These are phyloP conservation scores for Candida tetrigidarum DNA, from an alignment of 1,139 yeast genomes.

Conservation along the genomic window DNA sequence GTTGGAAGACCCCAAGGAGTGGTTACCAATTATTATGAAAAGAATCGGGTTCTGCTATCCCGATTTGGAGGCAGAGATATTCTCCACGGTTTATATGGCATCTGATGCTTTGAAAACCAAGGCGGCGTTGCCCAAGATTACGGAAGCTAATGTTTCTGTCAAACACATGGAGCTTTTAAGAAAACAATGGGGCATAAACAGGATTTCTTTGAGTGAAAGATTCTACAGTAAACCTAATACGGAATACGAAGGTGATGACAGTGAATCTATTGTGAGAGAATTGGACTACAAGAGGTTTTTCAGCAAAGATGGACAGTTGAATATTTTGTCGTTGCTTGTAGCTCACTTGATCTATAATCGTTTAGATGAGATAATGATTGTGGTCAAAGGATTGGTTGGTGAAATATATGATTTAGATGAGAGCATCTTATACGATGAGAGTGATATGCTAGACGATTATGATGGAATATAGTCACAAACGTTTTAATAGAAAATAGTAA, in stretches of 20 bases:
- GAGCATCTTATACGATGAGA: slow-evolving; percentile 12
- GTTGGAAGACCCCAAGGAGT: slow-evolving; percentile 30
- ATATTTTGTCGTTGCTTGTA: slow-evolving; percentile 32
- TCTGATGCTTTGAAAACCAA: slow-evolving; percentile 32
- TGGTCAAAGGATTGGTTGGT: slow-evolving; percentile 40
- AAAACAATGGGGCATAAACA: slow-evolving; percentile 34
- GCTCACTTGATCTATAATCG: slow-evolving; percentile 38
- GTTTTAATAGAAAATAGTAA: not conserved
- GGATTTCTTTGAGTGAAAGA: slow-evolving; percentile 31
- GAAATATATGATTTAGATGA: slow-evolving; percentile 34
- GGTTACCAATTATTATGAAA: slow-evolving; percentile 31
- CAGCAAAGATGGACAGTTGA: slow-evolving; percentile 38
- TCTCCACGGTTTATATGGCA: slow-evolving; percentile 37
- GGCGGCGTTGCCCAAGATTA: slow-evolving; percentile 36
- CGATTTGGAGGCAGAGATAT: slow-evolving; percentile 35
- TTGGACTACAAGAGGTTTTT: slow-evolving; percentile 33
- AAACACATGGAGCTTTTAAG: slow-evolving; percentile 35
- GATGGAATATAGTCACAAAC: not conserved
- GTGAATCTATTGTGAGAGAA: slow-evolving; percentile 21
- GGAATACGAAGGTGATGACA: slow-evolving; percentile 11
- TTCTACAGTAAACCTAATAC: slow-evolving; percentile 20
- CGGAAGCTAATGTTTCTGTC: slow-evolving; percentile 36
- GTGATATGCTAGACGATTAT: slow-evolving; percentile 5
- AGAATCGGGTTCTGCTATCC: slow-evolving; percentile 38
- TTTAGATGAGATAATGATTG: slow-evolving; percentile 34